Evolutionary conservation across 192 early-diverging fungal genomes (phyloP).

Genomic region (Kickxella alabastrina): DNA sequence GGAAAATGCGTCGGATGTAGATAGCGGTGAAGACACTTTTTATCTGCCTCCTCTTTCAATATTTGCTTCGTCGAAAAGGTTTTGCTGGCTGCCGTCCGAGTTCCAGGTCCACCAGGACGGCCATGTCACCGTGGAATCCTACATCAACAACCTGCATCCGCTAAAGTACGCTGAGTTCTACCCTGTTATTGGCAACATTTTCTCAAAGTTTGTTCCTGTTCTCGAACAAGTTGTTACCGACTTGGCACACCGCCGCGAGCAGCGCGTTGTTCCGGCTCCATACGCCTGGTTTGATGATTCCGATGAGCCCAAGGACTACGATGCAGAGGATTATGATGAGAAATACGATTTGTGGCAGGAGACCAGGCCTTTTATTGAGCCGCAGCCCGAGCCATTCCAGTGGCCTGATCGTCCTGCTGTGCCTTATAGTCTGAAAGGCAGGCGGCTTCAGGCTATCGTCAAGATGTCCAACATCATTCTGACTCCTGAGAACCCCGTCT

Average conservation of each 20-base stretch:
- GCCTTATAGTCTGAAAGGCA: slow-evolving; percentile 3
- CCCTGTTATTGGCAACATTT: slow-evolving; percentile 33
- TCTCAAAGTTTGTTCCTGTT: slow-evolving; percentile 54
- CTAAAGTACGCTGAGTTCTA: slow-evolving; percentile 47
- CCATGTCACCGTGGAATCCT: slow-evolving; percentile 38
- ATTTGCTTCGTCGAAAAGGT: background rate
- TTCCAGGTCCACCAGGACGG: slow-evolving; percentile 49
- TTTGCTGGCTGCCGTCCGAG: slow-evolving; percentile 59
- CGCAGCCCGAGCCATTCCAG: background rate
- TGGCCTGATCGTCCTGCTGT: background rate
- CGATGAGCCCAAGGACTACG: background rate
- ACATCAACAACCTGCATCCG: slow-evolving; percentile 71
- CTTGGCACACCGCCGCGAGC: background rate
- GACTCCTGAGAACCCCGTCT: slow-evolving; percentile 7
- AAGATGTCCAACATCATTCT: slow-evolving; percentile 18
- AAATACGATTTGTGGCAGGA: slow-evolving; percentile 8
- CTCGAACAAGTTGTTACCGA: slow-evolving; percentile 50
- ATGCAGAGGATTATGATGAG: slow-evolving; percentile 3
- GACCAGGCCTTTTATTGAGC: background rate
- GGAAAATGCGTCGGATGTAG: background rate
- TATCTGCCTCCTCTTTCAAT: no score
- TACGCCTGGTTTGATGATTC: background rate
- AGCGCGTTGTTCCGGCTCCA: background rate
- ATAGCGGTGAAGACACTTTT: no score
- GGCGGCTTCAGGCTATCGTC: slow-evolving; percentile 18